Percentiles rank a stretch among this genome's conserved stretches.
These are phyloP conservation scores for Hanseniaspora mollemarum DNA, from an alignment of 805 yeast genomes.

Conservation along the genomic window DNA sequence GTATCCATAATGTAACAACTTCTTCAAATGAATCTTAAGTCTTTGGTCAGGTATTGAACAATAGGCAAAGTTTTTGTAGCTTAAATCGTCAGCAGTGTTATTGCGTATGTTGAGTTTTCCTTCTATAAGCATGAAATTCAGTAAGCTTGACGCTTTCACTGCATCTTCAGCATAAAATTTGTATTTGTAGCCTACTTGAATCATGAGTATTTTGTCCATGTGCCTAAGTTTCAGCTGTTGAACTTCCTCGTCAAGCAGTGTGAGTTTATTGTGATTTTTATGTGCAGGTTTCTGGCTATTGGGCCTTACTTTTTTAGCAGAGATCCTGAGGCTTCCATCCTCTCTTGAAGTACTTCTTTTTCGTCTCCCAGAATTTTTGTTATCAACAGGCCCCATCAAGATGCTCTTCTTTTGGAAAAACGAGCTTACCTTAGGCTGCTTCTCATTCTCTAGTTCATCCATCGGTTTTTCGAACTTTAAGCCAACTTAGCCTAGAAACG, in stretches of 20 bases:
- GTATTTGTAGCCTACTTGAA: slow-evolving; percentile 88
- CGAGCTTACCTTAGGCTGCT: background rate
- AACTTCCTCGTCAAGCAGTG: slow-evolving; percentile 76
- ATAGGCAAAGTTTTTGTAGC: slow-evolving; percentile 57
- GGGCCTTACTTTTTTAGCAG: too few relatives aligned
- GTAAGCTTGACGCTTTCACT: slow-evolving; percentile 46
- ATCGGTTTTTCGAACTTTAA: background rate
- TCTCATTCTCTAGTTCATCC: background rate
- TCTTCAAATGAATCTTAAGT: slow-evolving; percentile 62
- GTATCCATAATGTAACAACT: slow-evolving; percentile 57
- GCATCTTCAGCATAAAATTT: slow-evolving; percentile 85
- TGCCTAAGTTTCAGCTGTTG: slow-evolving; percentile 50
- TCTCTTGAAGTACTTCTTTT: too few relatives aligned
- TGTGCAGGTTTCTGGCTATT: too few relatives aligned
- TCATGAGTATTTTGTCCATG: slow-evolving; percentile 58
- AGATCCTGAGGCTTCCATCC: too few relatives aligned
- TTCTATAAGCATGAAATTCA: slow-evolving; percentile 61
- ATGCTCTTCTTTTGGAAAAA: background rate
- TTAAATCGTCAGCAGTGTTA: slow-evolving; percentile 38
- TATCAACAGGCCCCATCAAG: slow-evolving; percentile 25
- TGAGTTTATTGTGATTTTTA: slow-evolving; percentile 27
- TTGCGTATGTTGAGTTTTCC: slow-evolving; percentile 51
- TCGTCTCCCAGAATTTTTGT: too few relatives aligned
- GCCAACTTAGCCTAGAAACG: too few relatives aligned
- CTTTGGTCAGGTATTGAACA: slow-evolving; percentile 75